Evolutionary conservation across 1,139 yeast species (phyloP).

Genomic region (Kodamaea sp.): DNA sequence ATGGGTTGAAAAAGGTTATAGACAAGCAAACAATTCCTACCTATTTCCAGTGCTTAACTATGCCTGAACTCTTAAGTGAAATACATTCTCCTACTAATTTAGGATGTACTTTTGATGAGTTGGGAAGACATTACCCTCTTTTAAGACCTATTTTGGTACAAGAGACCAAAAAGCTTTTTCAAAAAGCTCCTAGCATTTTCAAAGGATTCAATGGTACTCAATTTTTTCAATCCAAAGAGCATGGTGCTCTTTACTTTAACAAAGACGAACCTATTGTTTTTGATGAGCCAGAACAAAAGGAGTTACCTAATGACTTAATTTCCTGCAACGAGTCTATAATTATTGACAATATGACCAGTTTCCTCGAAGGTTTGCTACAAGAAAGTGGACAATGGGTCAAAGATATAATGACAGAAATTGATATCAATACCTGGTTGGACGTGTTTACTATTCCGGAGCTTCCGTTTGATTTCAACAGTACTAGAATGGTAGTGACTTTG

Average conservation of each 20-base stretch:
- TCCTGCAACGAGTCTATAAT: background rate
- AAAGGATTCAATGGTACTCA: conserved; percentile 37
- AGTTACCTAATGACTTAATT: background rate
- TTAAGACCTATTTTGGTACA: conserved; percentile 61
- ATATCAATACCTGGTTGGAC: conserved; percentile 46
- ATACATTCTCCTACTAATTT: conserved; percentile 44
- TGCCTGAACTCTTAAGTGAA: conserved; percentile 49
- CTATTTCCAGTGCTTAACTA: conserved; percentile 55
- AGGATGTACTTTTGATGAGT: conserved; percentile 76
- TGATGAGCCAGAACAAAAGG: conserved; percentile 32
- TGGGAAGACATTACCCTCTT: conserved; percentile 80
- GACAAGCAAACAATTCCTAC: conserved; percentile 46
- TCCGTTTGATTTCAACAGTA: conserved; percentile 61
- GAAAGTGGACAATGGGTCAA: conserved; percentile 53
- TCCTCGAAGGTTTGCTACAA: conserved; percentile 48
- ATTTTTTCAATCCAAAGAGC: conserved; percentile 41
- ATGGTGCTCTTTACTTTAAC: conserved; percentile 42
- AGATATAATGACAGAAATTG: conserved; percentile 40
- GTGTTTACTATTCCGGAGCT: conserved; percentile 48
- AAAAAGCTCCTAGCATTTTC: conserved; percentile 45
- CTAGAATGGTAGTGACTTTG: conserved; percentile 55
- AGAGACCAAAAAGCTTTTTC: conserved; percentile 50
- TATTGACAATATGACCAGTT: conserved; percentile 49
- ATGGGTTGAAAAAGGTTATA: conserved; percentile 63
- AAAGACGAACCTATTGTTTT: conserved; percentile 39